A percentile compares a stretch with the other conserved stretches of the same genome.
phyloP scores from a whole-genome alignment of 306 rosid genomes.

The Notholithocarpus densiflorus region DNA sequence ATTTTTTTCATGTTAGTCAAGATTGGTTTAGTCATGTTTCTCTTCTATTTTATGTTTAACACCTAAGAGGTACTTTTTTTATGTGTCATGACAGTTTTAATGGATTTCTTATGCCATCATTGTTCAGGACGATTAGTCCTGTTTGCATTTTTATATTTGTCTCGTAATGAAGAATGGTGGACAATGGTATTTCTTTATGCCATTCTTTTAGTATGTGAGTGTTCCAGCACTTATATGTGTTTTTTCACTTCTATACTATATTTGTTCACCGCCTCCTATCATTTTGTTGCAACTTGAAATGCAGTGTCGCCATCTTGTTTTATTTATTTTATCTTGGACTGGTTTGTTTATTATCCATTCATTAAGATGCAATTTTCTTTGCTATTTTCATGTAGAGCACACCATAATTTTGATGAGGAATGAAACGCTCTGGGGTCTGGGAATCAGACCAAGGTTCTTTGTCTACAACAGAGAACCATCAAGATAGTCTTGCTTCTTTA shows the following conservation, averaged over 20 bases:
- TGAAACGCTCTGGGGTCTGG: conserved; percentile 89
- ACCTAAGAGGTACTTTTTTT: too few species aligned
- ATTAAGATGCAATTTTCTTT: neutral
- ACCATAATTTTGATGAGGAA: conserved; percentile 84
- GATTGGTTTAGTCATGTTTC: too few species aligned
- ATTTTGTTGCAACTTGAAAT: conserved; percentile 1
- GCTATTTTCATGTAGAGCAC: conserved; percentile 29
- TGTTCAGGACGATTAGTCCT: too few species aligned
- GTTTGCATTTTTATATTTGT: too few species aligned
- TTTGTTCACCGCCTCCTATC: neutral
- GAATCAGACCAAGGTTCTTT: conserved; percentile 71
- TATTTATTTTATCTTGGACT: neutral
- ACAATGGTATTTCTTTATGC: too few species aligned
- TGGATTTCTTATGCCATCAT: too few species aligned
- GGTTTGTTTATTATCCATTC: neutral
- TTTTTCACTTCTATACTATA: neutral
- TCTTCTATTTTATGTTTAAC: too few species aligned
- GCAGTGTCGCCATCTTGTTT: neutral
- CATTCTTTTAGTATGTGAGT: neutral
- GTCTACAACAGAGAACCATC: conserved; percentile 63
- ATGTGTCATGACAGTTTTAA: too few species aligned
- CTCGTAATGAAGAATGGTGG: too few species aligned
- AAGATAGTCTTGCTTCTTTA: conserved; percentile 94
- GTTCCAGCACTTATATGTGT: neutral
- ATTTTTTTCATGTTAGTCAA: too few species aligned